phyloP scores from a whole-genome alignment of 1,284 basidiomycete genomes.

The Afroboletus lepidellus region DNA sequence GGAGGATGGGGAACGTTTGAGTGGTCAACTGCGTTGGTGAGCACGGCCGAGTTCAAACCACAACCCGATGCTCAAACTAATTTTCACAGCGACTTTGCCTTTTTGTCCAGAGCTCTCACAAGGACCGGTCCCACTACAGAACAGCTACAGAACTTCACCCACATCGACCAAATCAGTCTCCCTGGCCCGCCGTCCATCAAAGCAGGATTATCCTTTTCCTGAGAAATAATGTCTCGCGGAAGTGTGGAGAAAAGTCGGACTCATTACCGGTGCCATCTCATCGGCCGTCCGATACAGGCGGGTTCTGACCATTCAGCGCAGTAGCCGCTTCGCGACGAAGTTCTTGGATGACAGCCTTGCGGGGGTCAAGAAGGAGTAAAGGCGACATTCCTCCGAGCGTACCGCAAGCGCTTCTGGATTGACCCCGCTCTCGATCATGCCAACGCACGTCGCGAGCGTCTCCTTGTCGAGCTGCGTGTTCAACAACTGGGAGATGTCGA shows the following conservation, averaged over 20 bases:
- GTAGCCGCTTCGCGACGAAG: conserved; percentile 62
- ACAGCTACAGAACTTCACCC: conserved; percentile 18
- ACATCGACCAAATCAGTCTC: conserved; percentile 23
- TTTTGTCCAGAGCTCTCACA: not conserved
- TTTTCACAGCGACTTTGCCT: conserved; percentile 14
- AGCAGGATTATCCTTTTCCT: conserved; percentile 3
- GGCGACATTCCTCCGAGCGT: conserved; percentile 30
- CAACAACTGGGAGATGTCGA: conserved; percentile 80
- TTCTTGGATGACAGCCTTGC: conserved; percentile 73
- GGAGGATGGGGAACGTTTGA: not conserved
- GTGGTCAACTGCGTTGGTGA: conserved; percentile 7
- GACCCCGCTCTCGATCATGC: conserved; percentile 82
- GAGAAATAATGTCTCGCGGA: conserved; percentile 1
- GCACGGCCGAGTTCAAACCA: conserved; percentile 6
- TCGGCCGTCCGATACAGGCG: conserved; percentile 18
- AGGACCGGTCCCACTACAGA: conserved; percentile 3
- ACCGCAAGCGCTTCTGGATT: conserved; percentile 87
- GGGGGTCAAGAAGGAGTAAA: conserved; percentile 1
- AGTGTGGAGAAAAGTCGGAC: not conserved
- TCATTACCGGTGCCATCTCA: conserved; percentile 5
- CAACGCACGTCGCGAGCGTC: conserved; percentile 77
- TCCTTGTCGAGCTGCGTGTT: conserved; percentile 82
- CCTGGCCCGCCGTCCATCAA: conserved; percentile 7
- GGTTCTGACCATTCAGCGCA: conserved; percentile 30
- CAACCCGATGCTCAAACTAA: not conserved